Base-by-base conservation (phyloP, 2,329 filamentous ascomycete species). In the Orbilia oligospora region DNA sequence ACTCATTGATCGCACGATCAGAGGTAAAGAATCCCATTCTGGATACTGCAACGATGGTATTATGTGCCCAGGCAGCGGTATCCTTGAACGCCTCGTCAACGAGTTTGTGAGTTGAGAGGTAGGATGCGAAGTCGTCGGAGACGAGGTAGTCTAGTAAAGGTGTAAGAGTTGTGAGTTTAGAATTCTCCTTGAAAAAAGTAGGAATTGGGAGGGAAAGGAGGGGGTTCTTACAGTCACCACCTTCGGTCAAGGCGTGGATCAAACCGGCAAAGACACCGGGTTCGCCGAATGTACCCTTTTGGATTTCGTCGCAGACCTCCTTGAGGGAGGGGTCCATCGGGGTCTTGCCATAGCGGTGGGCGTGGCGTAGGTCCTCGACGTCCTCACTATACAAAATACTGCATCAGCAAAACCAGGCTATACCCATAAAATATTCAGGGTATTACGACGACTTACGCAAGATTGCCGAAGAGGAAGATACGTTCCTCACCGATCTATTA, bases 1-100 rank as follows among this genome's bases (percentile, higher is more conserved):
- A 99, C 87, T 79, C 76, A 18, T 73, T 56, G 84, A 98, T 97
- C 86, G 95, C 97, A 46, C 95, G 89, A 84, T 98, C 95, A 80
- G 92, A 95, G 81, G 91, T 94, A 87, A 98, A 98, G 89, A 98
- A 98, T 44, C 95, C 96, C 96, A 99, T 99, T 48, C 94, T 88
- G 5, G 93, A 89, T 18, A 99, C 96, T 76, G 92, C 92, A 49
- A 89, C 91, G 83, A 99, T 98, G 80, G 89, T 91, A 89, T 97
- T 97, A 80, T 90, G 91, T 75, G 97, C 86, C 96, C 96, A 99
- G 82, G 93, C 91, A 76, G 97, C 94, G 84, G 95, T 92, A 85
- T 98, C 92, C 85, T 90, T 90, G 87, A 97, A 99, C 64, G 93
- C 91, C 85, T 95, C 91, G 83, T 99, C 96, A 36, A 99, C 94